A percentile compares a stretch with the other conserved stretches of the same genome.
These are phyloP conservation scores for Metarhizium sp. DNA, from an alignment of 2,329 filamentous ascomycete genomes.

Conservation along the genomic window DNA sequence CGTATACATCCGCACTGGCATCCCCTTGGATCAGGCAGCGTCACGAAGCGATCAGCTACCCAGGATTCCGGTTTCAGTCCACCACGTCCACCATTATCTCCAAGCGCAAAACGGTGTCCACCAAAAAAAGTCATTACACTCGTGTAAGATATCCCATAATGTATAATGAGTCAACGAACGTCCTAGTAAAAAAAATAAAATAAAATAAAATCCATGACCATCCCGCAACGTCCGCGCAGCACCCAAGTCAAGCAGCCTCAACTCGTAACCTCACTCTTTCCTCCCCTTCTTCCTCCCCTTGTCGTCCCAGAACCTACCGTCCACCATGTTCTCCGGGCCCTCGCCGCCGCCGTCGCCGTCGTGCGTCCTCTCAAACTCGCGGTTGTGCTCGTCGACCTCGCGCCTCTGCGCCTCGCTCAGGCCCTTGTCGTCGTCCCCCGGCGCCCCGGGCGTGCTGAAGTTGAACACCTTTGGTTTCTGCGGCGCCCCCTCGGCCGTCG, in stretches of 20 bases:
- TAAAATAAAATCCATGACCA: too few relatives aligned
- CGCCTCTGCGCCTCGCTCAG: conserved; percentile 41
- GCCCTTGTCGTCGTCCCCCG: conserved; percentile 13
- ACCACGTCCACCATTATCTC: too few relatives aligned
- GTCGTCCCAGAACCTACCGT: conserved; percentile 42
- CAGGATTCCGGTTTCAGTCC: too few relatives aligned
- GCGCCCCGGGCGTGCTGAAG: conserved; percentile 29
- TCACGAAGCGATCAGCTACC: too few relatives aligned
- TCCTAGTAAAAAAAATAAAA: conserved; percentile 32
- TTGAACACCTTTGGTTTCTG: conserved; percentile 44
- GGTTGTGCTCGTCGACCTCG: conserved; percentile 50
- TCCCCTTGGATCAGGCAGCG: too few relatives aligned
- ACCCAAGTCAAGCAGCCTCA: conserved; percentile 12
- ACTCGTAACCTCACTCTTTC: conserved; percentile 22
- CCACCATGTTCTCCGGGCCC: conserved; percentile 40
- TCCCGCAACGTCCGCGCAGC: too few relatives aligned
- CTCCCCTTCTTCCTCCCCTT: conserved; percentile 1
- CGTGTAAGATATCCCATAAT: background rate
- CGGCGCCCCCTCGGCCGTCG: conserved; percentile 14
- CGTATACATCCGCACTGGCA: too few relatives aligned
- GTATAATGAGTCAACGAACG: conserved; percentile 35
- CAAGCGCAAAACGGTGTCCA: too few relatives aligned
- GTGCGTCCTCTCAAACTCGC: conserved; percentile 45
- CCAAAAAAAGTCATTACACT: background rate
- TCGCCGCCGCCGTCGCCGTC: conserved; percentile 33